These are phyloP conservation scores for Linaria vulgaris DNA, from an alignment of 257 asterid genomes.

Conservation along the genomic window DNA sequence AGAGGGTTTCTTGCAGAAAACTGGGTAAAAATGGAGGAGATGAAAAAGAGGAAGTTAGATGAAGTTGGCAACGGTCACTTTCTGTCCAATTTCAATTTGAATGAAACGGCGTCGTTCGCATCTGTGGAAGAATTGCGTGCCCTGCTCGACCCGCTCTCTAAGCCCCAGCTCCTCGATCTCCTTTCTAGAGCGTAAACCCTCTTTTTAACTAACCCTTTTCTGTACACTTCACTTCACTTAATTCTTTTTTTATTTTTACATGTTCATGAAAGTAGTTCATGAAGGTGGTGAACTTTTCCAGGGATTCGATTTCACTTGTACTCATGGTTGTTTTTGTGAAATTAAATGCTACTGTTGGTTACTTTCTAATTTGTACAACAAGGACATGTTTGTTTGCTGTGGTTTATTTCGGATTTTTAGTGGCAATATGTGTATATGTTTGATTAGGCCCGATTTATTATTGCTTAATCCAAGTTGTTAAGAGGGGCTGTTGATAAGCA, in stretches of 20 bases:
- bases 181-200: constrained; percentile 64
- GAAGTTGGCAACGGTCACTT: constrained; percentile 42
- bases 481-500: too few species aligned
- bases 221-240: too few species aligned
- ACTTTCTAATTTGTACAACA: too few species aligned
- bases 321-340: too few species aligned
- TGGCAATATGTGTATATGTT: too few species aligned
- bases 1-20: too few species aligned
- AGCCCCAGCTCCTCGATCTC: constrained; percentile 75
- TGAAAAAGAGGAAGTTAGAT: constrained; percentile 75
- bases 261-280: too few species aligned
- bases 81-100: constrained; percentile 35
- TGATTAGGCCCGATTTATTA: not conserved
- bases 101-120: constrained; percentile 31
- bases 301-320: not conserved
- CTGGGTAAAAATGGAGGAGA: constrained; percentile 51
- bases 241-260: not conserved
- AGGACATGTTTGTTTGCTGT: too few species aligned
- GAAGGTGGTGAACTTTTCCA: too few species aligned
- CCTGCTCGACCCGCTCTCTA: constrained; percentile 76
- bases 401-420: too few species aligned
- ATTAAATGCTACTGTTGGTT: too few species aligned
- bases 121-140: constrained; percentile 59
- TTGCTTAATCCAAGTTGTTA: too few species aligned
- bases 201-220: constrained; percentile 1